Conservation (phyloP, 1,139 yeast genomes). For the Hemisphaericaspora lyxosophila region DNA sequence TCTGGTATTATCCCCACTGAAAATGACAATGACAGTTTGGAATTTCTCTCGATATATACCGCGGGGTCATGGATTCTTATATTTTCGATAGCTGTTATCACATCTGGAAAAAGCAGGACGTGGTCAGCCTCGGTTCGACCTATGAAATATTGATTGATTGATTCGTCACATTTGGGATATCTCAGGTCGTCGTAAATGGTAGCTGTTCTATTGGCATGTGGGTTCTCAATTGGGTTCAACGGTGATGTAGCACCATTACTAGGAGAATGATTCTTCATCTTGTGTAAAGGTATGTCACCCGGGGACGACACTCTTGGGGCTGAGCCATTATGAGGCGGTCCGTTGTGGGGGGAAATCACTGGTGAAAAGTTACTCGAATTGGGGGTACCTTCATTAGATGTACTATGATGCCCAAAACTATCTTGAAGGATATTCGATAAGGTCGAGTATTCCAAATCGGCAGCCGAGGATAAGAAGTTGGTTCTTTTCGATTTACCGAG, state of each 20-base stretch:
- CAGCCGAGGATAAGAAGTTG: conserved; percentile 69
- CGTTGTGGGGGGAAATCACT: conserved; percentile 35
- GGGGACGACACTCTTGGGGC: conserved; percentile 8
- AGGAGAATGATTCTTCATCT: not conserved
- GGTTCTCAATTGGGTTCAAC: conserved; percentile 10
- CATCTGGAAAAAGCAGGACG: conserved; percentile 52
- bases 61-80: conserved; percentile 43
- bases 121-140: conserved; percentile 44
- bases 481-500: conserved; percentile 22
- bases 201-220: conserved; percentile 1
- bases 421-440: conserved; percentile 71
- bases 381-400: conserved; percentile 46
- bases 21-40: conserved; percentile 51
- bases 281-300: conserved; percentile 5
- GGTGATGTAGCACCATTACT: conserved; percentile 10
- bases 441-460: conserved; percentile 76
- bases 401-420: conserved; percentile 35
- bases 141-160: conserved; percentile 59
- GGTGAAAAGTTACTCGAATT: conserved; percentile 38
- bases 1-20: conserved; percentile 52
- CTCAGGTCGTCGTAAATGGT: conserved; percentile 12
- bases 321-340: conserved; percentile 9
- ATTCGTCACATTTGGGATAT: conserved; percentile 39
- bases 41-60: conserved; percentile 39
- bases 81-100: conserved; percentile 48